Evolutionary conservation across 495 filamentous ascomycete species (phyloP).

Genomic region (Penicillium samsonianum): DNA sequence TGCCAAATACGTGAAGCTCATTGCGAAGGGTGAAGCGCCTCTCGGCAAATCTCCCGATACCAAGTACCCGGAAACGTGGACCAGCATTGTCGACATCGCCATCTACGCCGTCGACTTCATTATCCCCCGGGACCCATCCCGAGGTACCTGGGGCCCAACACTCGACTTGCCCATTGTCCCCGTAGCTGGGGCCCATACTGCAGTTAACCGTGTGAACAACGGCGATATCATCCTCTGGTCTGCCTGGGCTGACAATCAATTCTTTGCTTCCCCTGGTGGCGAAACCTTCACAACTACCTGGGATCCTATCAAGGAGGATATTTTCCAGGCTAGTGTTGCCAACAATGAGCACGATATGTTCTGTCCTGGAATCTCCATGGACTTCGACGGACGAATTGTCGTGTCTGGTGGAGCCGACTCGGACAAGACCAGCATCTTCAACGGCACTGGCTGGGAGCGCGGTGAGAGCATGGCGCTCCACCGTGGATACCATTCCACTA

Average conservation of each 20-base stretch:
- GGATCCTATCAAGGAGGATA: slow-evolving; percentile 15
- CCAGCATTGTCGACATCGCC: slow-evolving; percentile 37
- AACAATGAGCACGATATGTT: slow-evolving; percentile 63
- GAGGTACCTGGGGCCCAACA: slow-evolving; percentile 49
- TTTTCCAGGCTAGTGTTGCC: slow-evolving; percentile 39
- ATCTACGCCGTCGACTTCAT: slow-evolving; percentile 22
- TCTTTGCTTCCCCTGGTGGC: slow-evolving; percentile 32
- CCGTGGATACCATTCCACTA: slow-evolving; percentile 59
- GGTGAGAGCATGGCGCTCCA: slow-evolving; percentile 47
- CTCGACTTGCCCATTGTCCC: slow-evolving; percentile 56
- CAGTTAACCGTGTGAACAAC: too few species aligned
- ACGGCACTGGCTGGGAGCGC: slow-evolving; percentile 27
- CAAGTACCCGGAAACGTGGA: slow-evolving; percentile 25
- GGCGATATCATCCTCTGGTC: too few species aligned
- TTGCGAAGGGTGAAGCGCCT: slow-evolving; percentile 21
- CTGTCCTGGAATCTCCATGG: slow-evolving; percentile 58
- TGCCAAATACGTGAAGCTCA: slow-evolving; percentile 45
- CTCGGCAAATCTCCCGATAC: too few species aligned
- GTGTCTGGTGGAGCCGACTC: slow-evolving; percentile 53
- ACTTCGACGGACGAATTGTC: slow-evolving; percentile 51
- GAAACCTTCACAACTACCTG: slow-evolving; percentile 32
- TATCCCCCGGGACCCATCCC: slow-evolving; percentile 10
- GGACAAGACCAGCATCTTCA: slow-evolving; percentile 49
- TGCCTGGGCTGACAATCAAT: slow-evolving; percentile 38
- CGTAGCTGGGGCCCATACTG: too few species aligned